phyloP scores from a whole-genome alignment of 306 rosid genomes.

The Cucurbita moschata region DNA sequence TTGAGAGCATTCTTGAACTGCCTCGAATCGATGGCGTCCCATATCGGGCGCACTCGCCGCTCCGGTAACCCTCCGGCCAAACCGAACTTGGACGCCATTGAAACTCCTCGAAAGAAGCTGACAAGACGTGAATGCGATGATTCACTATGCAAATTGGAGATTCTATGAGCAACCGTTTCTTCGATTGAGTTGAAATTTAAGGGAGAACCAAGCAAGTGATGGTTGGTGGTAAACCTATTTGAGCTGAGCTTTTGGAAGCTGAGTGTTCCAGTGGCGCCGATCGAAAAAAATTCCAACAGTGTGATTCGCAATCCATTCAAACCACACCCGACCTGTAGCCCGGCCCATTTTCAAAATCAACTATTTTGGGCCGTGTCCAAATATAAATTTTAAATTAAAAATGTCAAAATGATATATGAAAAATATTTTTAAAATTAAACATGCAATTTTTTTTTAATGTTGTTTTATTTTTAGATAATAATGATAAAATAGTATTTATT shows the following conservation, averaged over 20 bases:
- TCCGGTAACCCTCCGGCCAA: slow-evolving; percentile 89
- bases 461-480: no score
- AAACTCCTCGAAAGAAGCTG: neutral
- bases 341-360: no score
- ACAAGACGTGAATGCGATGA: neutral
- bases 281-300: neutral
- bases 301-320: neutral
- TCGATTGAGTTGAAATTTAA: neutral
- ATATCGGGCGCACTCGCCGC: slow-evolving; percentile 84
- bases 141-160: neutral
- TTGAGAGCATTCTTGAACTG: slow-evolving; percentile 86
- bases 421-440: no score
- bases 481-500: no score
- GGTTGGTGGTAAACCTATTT: neutral
- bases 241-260: neutral
- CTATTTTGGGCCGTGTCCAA: no score
- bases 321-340: no score
- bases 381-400: no score
- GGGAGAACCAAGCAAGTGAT: neutral
- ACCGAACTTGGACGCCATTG: slow-evolving; percentile 90
- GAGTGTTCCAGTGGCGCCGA: neutral
- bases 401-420: no score
- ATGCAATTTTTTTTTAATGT: no score
- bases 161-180: neutral
- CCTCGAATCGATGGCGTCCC: slow-evolving; percentile 98